Evolutionary conservation across 2,329 filamentous ascomycete genomes (phyloP).

Genomic region (Zymoseptoria passerinii): DNA sequence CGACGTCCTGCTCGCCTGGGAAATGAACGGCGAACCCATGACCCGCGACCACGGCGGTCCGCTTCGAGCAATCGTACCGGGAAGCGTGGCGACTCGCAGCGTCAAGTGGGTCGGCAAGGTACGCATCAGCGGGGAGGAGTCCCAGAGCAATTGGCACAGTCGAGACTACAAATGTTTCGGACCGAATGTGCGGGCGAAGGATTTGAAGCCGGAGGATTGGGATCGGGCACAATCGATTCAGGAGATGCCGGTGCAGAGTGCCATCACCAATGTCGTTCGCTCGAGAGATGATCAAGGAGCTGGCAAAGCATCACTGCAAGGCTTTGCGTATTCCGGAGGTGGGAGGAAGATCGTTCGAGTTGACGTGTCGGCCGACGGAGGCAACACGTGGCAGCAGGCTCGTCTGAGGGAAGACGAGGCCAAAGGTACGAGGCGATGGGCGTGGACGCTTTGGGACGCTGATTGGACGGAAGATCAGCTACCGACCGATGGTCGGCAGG

Average conservation of each 20-base stretch:
- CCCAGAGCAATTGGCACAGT: slow-evolving; percentile 56
- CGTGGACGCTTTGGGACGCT: slow-evolving; percentile 57
- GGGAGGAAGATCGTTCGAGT: slow-evolving; percentile 59
- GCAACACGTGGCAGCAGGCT: slow-evolving; percentile 57
- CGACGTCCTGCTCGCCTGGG: slow-evolving; percentile 58
- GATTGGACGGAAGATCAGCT: slow-evolving; percentile 34
- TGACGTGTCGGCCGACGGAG: slow-evolving; percentile 57
- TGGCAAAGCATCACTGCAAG: slow-evolving; percentile 36
- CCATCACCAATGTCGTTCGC: slow-evolving; percentile 44
- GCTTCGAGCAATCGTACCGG: slow-evolving; percentile 51
- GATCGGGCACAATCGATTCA: slow-evolving; percentile 56
- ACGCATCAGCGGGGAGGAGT: slow-evolving; percentile 58
- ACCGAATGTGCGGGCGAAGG: slow-evolving; percentile 32
- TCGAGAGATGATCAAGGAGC: slow-evolving; percentile 16
- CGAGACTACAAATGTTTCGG: slow-evolving; percentile 63
- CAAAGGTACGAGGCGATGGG: slow-evolving; percentile 48
- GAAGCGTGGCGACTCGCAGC: slow-evolving; percentile 58
- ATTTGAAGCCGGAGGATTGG: slow-evolving; percentile 49
- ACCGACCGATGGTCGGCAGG: slow-evolving; percentile 29
- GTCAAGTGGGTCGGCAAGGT: slow-evolving; percentile 56
- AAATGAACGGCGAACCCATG: slow-evolving; percentile 60
- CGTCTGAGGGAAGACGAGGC: slow-evolving; percentile 46
- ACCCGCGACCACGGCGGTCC: slow-evolving; percentile 60
- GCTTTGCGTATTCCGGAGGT: slow-evolving; percentile 62
- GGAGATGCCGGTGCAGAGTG: slow-evolving; percentile 60